Evolutionary conservation across 1,284 basidiomycete genomes (phyloP).

Genomic region (Neolentinus lepideus): DNA sequence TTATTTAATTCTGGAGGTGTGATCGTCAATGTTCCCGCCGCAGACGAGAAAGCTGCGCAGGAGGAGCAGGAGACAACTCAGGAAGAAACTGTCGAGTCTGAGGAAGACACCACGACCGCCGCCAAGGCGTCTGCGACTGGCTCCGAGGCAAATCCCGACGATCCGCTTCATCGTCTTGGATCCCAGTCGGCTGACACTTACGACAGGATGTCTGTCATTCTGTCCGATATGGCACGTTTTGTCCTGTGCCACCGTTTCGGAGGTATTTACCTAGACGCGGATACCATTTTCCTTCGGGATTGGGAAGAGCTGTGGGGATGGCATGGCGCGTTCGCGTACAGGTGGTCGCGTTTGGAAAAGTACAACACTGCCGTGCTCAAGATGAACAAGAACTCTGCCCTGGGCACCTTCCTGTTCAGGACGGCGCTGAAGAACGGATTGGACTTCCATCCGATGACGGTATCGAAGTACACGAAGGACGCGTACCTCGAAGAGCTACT

Average conservation of each 20-base stretch:
- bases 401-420: conserved; percentile 60
- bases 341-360: conserved; percentile 57
- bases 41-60: conserved; percentile 17
- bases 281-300: conserved; percentile 64
- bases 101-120: conserved; percentile 10
- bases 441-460: conserved; percentile 67
- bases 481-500: conserved; percentile 53
- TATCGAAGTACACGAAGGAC: conserved; percentile 56
- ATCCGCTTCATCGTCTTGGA: conserved; percentile 45
- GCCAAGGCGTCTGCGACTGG: conserved; percentile 13
- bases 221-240: conserved; percentile 68
- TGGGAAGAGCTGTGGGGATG: conserved; percentile 73
- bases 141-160: conserved; percentile 27
- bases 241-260: conserved; percentile 63
- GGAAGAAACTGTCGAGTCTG: conserved; percentile 10
- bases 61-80: conserved; percentile 16
- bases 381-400: conserved; percentile 54
- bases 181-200: conserved; percentile 49
- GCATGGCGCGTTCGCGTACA: conserved; percentile 63
- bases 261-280: conserved; percentile 65
- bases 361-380: conserved; percentile 69
- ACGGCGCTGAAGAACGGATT: conserved; percentile 60
- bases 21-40: conserved; percentile 35
- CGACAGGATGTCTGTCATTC: conserved; percentile 56
- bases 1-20: conserved; percentile 61